phyloP scores from a whole-genome alignment of 495 filamentous ascomycete genomes.

The Xylaria nigripes region DNA sequence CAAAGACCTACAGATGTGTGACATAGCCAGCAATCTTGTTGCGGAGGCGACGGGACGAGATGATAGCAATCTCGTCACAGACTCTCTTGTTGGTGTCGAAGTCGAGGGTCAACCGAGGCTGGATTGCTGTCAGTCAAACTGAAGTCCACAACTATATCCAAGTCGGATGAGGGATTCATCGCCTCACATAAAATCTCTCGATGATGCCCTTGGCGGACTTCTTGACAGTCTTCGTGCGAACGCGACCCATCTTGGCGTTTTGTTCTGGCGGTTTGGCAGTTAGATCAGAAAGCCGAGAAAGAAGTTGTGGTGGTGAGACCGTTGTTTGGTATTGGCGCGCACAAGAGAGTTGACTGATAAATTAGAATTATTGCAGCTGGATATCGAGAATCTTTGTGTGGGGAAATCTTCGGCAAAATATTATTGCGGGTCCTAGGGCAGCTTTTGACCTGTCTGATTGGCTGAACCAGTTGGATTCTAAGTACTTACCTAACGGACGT shows the following conservation, averaged over 20 bases:
- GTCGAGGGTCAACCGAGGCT: conserved; percentile 90
- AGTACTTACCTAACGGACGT: too few relatives aligned
- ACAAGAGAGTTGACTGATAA: not conserved
- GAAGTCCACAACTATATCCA: not conserved
- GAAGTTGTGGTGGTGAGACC: conserved; percentile 13
- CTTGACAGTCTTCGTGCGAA: conserved; percentile 98
- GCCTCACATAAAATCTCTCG: conserved; percentile 76
- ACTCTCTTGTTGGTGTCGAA: conserved; percentile 99
- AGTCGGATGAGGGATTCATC: not conserved
- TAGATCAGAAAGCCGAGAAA: conserved; percentile 4
- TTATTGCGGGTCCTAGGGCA: conserved; percentile 21
- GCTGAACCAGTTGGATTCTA: not conserved
- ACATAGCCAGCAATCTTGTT: conserved; percentile 99
- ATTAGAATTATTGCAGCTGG: conserved; percentile 17
- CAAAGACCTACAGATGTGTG: conserved; percentile 55
- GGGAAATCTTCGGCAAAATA: conserved; percentile 21
- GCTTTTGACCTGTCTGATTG: not conserved
- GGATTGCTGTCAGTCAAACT: not conserved
- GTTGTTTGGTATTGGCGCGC: conserved; percentile 3
- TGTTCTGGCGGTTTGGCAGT: conserved; percentile 25
- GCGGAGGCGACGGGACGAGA: conserved; percentile 92
- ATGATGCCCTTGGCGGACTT: conserved; percentile 99
- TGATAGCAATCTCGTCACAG: conserved; percentile 99
- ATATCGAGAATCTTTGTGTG: conserved; percentile 23
- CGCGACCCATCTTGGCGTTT: conserved; percentile 88